Percentiles rank a stretch among this genome's conserved stretches.
Conservation (phyloP, 352 stramenopile genomes). For the Pythium sp. region DNA sequence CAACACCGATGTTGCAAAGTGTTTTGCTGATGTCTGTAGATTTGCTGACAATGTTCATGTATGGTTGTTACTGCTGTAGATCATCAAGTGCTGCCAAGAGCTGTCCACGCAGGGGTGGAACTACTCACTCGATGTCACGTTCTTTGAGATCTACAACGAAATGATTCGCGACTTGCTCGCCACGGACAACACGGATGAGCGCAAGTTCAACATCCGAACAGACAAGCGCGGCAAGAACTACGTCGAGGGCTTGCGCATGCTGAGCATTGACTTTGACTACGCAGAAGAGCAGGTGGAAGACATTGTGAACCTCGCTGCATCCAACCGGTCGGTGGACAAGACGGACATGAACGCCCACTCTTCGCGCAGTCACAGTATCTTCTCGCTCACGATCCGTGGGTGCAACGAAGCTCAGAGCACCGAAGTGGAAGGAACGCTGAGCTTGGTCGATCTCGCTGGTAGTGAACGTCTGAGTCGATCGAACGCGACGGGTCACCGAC, state of each 20-base stretch:
- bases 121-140: slow-evolving; percentile 97
- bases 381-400: slow-evolving; percentile 92
- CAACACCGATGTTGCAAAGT: neutral
- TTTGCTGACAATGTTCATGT: slow-evolving; percentile 1
- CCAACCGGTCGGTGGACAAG: slow-evolving; percentile 94
- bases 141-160: slow-evolving; percentile 99
- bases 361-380: slow-evolving; percentile 97
- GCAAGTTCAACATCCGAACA: slow-evolving; percentile 83
- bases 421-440: slow-evolving; percentile 91
- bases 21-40: neutral
- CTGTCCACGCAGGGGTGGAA: slow-evolving; percentile 89
- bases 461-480: slow-evolving; percentile 96
- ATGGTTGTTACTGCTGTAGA: slow-evolving; percentile 22
- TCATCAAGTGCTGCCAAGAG: slow-evolving; percentile 75
- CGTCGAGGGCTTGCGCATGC: slow-evolving; percentile 85
- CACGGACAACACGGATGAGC: slow-evolving; percentile 35
- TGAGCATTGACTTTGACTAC: slow-evolving; percentile 72
- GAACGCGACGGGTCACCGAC: slow-evolving; percentile 84
- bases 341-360: slow-evolving; percentile 99
- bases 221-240: slow-evolving; percentile 82
- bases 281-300: slow-evolving; percentile 86
- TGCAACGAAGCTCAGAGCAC: slow-evolving; percentile 88
- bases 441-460: slow-evolving; percentile 92
- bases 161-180: slow-evolving; percentile 97
- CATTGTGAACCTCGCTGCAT: slow-evolving; percentile 87